A percentile compares a stretch with the other conserved stretches of the same genome.
phyloP scores from a whole-genome alignment of 78 protist species.

The Capsaspora owczarzaki region DNA sequence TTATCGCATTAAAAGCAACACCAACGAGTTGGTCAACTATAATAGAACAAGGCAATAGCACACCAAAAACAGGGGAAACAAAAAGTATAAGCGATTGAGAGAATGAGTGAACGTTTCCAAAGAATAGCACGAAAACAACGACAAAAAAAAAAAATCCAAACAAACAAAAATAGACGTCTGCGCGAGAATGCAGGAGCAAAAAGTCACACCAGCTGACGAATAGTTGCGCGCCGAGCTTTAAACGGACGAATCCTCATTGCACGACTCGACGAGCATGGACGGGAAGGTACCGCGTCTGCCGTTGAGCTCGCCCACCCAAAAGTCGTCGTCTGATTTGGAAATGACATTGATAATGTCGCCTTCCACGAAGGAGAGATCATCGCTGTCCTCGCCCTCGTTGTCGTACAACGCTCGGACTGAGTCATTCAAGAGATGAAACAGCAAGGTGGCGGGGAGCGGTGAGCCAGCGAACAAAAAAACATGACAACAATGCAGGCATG shows the following conservation, averaged over 20 bases:
- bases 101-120: background rate
- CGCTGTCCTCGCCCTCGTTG: background rate
- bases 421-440: too few species aligned
- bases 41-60: too few species aligned
- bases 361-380: constrained; percentile 7
- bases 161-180: background rate
- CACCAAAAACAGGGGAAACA: too few species aligned
- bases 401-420: too few species aligned
- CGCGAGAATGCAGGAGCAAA: background rate
- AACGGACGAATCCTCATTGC: too few species aligned
- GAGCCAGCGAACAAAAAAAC: too few species aligned
- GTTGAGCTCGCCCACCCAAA: constrained; percentile 1
- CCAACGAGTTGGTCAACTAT: too few species aligned
- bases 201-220: background rate
- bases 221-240: too few species aligned
- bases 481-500: too few species aligned
- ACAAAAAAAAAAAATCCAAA: background rate
- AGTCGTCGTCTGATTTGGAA: background rate
- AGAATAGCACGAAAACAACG: background rate
- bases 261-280: background rate
- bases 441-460: too few species aligned
- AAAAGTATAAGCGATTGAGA: background rate
- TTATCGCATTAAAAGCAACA: too few species aligned
- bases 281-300: background rate
- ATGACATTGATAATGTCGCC: too few species aligned